Base-by-base conservation (phyloP, 352 stramenopile species). In the Pythium periplocum region DNA sequence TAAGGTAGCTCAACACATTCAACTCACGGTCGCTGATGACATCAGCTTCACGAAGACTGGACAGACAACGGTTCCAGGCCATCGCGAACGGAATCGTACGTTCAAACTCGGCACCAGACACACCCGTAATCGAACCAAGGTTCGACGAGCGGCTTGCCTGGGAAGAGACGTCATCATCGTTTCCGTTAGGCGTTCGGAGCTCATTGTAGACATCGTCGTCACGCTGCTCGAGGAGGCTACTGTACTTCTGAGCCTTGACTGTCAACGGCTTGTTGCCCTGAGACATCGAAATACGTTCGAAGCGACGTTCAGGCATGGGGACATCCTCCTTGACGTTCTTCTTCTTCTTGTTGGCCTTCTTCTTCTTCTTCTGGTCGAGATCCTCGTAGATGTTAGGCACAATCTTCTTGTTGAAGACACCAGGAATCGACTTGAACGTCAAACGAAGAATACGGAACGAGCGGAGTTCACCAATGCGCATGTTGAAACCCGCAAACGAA, bases 361-460 rank as follows among this genome's bases (percentile, higher is more conserved):
- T 87, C 51, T 88, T 85, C 62, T 87, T 87, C 67, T 89, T 86
- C 54, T 89, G 74, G 17, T 68, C 63, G 45, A 70, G 59, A 45
- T 57, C 66, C 45, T 93, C 83, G 31, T 87, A 73, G 56, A 93
- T 87, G 57, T 94, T 94, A 34, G 79, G 75, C 17, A 94, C 81
- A 55, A 94, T 85, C 52, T 94, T 94, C 64, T 90, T 85, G 68
- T 94, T 94, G 56, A 94, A 94, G 59, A 92, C 82, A 31, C 81
- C 62, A 12, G 83, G 83, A 53, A 94, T 94, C 30, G 73, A 88
- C 75, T 92, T 92, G 64, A 94, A 94, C 36, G 83, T 78, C 31
- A 90, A 60, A 7, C 83, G 81, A 5, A 94, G 64, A 30, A 94
- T 78, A 38, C 83, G 78, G 75, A 93, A 93, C 11, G 83, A 93